phyloP scores from a whole-genome alignment of 2,329 filamentous ascomycete genomes.

The Claviceps spartinae region DNA sequence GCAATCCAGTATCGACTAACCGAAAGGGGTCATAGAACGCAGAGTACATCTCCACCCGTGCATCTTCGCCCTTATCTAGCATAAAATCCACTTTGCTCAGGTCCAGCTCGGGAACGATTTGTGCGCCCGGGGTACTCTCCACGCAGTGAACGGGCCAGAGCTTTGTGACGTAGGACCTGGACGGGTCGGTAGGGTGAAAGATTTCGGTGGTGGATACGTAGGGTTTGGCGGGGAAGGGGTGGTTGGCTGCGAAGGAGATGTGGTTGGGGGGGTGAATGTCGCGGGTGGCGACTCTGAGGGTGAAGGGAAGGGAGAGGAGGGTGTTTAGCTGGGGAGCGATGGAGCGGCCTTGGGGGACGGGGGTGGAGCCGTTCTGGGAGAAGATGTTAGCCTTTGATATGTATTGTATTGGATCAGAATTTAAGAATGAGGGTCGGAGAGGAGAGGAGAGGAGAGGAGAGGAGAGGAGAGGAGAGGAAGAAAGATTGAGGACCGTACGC shows the following conservation, averaged over 20 bases:
- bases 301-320: conserved; percentile 60
- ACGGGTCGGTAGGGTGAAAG: conserved; percentile 48
- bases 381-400: neutral
- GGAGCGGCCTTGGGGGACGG: conserved; percentile 59
- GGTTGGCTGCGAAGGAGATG: conserved; percentile 79
- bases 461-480: neutral
- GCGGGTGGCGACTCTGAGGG: conserved; percentile 68
- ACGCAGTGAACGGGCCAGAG: conserved; percentile 92
- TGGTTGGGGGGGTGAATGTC: conserved; percentile 80
- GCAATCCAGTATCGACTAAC: conserved; percentile 51
- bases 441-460: too few species aligned
- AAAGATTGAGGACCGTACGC: neutral
- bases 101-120: conserved; percentile 61
- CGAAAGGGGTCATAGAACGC: conserved; percentile 75
- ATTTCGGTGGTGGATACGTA: conserved; percentile 55
- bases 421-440: neutral
- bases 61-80: conserved; percentile 65
- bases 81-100: conserved; percentile 43
- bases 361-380: conserved; percentile 66
- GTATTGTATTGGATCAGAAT: too few species aligned
- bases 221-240: conserved; percentile 47
- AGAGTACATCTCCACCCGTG: conserved; percentile 81
- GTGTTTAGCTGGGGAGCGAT: conserved; percentile 60
- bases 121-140: conserved; percentile 56
- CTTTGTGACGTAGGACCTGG: conserved; percentile 49